Base-by-base conservation (phyloP, 2,329 filamentous ascomycete species). In the Malbranchea zuffiana region DNA sequence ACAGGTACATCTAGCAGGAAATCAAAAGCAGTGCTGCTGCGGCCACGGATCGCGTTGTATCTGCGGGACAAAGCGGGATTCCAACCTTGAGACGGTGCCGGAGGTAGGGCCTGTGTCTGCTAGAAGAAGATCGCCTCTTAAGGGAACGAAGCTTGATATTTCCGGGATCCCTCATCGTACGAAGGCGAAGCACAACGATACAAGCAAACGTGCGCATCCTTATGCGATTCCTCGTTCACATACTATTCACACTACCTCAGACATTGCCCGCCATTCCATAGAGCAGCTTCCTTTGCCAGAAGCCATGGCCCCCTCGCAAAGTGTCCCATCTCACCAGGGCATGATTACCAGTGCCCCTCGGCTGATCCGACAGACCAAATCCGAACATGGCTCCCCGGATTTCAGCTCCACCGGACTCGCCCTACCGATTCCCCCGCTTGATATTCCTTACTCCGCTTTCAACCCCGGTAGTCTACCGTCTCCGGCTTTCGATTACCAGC, bases 131-230 rank as follows among this genome's bases (percentile, higher is more conserved):
- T 41, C 59, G 20, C 60, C 63, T 40, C 62, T 76, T 32, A 70
- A 68, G 27, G 64, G 68, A 31, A 68, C 69, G 40, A 72, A 71
- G 47, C 76, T 72, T 16, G 75, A 79, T 35, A 69, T 67, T 40
- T 70, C 68, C 19, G 63, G 75, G 40, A 77, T 77, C 51, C 65
- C 72, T 15, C 76, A 78, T 50, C 74, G 74, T 41, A 74, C 78
- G 47, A 74, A 78, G 59, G 76, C 76, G 59, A 72, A 74, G 47
- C 72, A 75, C 57, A 78, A 78, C 56, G 72, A 76, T 53, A 67
- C 71, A 45, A 73, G 73, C 41, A 72, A 76, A 42, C 74, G 68
- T 39, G 74, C 74, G 40, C 60, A 71, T 46, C 75, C 75, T 1
- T 80, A 80, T 58, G 74, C 73, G 50, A 71, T 78, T 45, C 71